Evolutionary conservation across 1,139 yeast species (phyloP), one percentile per base, ranked within the genome.

Genomic region (Debaryomycetaceae sp.): DNA sequence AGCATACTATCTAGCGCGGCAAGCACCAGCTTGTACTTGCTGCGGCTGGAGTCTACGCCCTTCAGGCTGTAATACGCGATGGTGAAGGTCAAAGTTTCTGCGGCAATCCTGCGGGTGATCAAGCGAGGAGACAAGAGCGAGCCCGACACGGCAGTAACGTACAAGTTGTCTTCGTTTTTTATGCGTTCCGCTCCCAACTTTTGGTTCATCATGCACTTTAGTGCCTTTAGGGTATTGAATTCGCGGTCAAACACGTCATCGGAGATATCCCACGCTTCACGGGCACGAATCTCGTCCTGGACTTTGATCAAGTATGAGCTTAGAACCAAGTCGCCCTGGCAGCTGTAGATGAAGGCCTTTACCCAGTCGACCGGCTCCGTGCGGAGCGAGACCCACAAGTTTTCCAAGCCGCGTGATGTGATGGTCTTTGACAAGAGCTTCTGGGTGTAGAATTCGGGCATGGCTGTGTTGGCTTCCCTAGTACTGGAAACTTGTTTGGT

Each of bases 321-420:
- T 32, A 90, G 65, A 2, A 94, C 87, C 3, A 85, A 74, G 36
- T 85, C 95, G 27, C 98, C 98, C 51, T 90, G 96, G 33, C 76
- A 72, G 34, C 76, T 80, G 32, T 85, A 67, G 37, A 64, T 58
- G 37, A 90, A 90, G 22, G 66, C 71, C 33, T 78, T 68, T 1
- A 87, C 95, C 98, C 98, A 90, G 35, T 71, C 78, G 25, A 90
- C 69, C 25, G 93, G 93, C 49, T 87, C 96, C 0, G 97, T 85
- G 38, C 97, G 71, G 27, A 90, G 60, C 26, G 94, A 83, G 4
- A 90, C 95, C 81, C 93, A 85, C 32, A 90, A 64, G 41, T 82
- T 82, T 27, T 81, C 83, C 41, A 90, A 59, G 47, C 86, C 87
- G 29, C 73, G 72, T 3, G 77, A 62, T 4, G 82, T 64, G 30